Conservation (phyloP, 129 eudicot genomes). For the carrot (Daucus carota) region DNA sequence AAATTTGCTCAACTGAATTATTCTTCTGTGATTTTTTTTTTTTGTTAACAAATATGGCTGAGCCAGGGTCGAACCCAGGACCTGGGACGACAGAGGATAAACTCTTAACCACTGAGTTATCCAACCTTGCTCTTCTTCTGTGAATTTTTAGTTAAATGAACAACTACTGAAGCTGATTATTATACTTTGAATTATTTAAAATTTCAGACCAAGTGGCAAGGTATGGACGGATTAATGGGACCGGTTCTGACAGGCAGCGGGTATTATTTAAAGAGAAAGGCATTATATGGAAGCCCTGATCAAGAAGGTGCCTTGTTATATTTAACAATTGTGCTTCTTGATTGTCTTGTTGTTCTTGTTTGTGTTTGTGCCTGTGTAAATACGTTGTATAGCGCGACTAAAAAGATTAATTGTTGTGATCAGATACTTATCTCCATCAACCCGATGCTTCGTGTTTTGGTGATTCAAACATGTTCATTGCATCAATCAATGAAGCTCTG, state of each 20-base stretch:
- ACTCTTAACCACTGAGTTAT: too few species aligned
- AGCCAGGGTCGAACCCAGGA: too few species aligned
- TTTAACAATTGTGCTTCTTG: background rate
- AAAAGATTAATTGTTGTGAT: background rate
- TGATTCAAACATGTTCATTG: conserved; percentile 7
- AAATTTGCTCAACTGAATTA: background rate
- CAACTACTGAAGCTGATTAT: background rate
- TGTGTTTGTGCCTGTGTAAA: background rate
- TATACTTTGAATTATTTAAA: background rate
- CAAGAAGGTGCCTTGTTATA: conserved; percentile 37
- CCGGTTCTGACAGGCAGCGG: conserved; percentile 69
- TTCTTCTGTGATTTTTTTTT: too few species aligned
- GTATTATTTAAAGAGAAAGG: conserved; percentile 65
- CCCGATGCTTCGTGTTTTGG: background rate
- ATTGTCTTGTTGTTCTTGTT: background rate
- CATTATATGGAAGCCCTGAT: conserved; percentile 42
- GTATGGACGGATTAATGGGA: conserved; percentile 87
- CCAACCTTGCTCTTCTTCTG: too few species aligned
- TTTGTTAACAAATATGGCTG: too few species aligned
- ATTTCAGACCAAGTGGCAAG: conserved; percentile 59
- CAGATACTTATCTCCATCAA: conserved; percentile 2
- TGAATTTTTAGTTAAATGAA: too few species aligned
- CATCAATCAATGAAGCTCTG: background rate
- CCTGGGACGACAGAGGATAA: too few species aligned
- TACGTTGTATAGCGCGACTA: background rate